A percentile compares a stretch with the other conserved stretches of the same genome.
These are phyloP conservation scores for Cornus kousa DNA, from an alignment of 148 eudicot genomes.

Conservation along the genomic window DNA sequence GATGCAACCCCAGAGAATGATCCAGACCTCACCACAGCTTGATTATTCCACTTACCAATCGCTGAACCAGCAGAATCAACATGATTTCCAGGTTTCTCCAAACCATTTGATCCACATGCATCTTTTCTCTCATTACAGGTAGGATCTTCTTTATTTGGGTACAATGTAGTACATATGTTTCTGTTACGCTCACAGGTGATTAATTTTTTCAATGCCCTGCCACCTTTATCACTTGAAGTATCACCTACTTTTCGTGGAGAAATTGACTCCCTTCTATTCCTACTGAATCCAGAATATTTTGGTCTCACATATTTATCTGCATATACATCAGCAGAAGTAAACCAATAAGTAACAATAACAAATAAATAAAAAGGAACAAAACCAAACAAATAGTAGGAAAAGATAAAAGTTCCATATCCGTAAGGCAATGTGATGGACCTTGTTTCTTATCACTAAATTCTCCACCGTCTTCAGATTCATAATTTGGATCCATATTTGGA, in stretches of 20 bases:
- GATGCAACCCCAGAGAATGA: constrained; percentile 31
- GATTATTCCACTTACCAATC: constrained; percentile 26
- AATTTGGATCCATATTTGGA: constrained; percentile 83
- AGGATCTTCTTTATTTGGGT: constrained; percentile 43
- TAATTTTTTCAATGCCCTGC: constrained; percentile 23
- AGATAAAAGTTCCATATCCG: neutral
- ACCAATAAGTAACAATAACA: neutral
- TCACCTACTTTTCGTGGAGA: constrained; percentile 40
- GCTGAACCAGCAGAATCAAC: constrained; percentile 29
- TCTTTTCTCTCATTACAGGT: constrained; percentile 32
- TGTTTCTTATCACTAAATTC: constrained; percentile 41
- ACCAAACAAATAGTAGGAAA: neutral
- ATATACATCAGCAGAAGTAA: constrained; percentile 15
- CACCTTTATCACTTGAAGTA: constrained; percentile 18
- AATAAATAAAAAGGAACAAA: constrained; percentile 1
- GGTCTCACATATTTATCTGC: constrained; percentile 52
- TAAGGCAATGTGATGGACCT: constrained; percentile 44
- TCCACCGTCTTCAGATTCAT: constrained; percentile 75
- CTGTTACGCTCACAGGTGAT: constrained; percentile 31
- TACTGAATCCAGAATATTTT: constrained; percentile 25
- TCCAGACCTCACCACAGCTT: constrained; percentile 28
- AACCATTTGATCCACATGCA: constrained; percentile 24
- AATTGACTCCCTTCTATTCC: constrained; percentile 32
- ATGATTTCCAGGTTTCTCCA: constrained; percentile 39
- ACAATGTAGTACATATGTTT: constrained; percentile 24